Percentiles rank a stretch among this genome's conserved stretches.
Evolutionary conservation across 345 rosid species (phyloP).

Genomic region (Lepidium africanum): DNA sequence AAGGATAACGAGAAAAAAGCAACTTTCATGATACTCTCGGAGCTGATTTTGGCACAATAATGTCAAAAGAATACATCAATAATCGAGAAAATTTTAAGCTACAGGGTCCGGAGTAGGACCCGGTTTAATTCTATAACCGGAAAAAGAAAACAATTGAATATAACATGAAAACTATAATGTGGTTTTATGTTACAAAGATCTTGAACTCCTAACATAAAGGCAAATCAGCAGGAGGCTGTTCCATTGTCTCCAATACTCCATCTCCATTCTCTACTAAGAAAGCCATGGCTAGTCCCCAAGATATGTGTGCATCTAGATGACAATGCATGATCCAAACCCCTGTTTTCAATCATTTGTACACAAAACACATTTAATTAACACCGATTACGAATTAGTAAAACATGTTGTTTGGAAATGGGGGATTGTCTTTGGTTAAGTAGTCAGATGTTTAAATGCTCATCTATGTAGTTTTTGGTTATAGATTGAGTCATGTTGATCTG

Average conservation of each 20-base stretch:
- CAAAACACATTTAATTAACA: neutral
- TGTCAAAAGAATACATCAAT: conserved; percentile 30
- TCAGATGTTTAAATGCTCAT: too few relatives aligned
- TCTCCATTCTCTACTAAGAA: conserved; percentile 76
- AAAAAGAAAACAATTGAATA: conserved; percentile 9
- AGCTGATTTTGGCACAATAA: conserved; percentile 8
- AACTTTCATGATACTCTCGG: conserved; percentile 7
- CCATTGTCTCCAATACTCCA: conserved; percentile 44
- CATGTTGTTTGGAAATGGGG: too few relatives aligned
- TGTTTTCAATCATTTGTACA: conserved; percentile 13
- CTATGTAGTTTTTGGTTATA: too few relatives aligned
- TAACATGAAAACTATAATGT: conserved; percentile 1
- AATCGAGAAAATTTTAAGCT: conserved; percentile 8
- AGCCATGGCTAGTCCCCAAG: conserved; percentile 88
- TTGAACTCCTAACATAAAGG: conserved; percentile 45
- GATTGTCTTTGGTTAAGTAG: too few relatives aligned
- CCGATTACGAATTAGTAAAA: neutral
- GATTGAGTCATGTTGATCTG: too few relatives aligned
- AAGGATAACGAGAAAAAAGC: neutral
- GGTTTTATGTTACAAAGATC: neutral
- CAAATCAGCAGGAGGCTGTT: conserved; percentile 65
- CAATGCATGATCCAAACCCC: conserved; percentile 98
- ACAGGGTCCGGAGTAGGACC: neutral
- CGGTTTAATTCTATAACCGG: neutral
- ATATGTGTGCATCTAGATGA: conserved; percentile 87